phyloP scores from a whole-genome alignment of 345 rosid species.

The Mallotus nudiflorus region DNA sequence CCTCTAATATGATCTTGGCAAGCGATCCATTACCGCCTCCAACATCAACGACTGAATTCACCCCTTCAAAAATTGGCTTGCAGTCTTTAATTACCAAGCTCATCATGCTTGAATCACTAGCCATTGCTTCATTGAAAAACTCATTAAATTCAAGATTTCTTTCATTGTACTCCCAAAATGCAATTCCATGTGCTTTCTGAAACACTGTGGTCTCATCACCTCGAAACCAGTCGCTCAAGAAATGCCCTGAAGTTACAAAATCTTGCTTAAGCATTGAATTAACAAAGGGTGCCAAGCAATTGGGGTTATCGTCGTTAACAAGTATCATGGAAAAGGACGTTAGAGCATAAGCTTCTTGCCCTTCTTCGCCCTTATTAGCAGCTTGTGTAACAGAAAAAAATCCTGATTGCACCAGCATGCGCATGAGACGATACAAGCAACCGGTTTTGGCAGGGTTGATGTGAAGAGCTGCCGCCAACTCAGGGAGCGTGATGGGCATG shows the following conservation, averaged over 20 bases:
- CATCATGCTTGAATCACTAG: conserved; percentile 22
- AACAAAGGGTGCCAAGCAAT: conserved; percentile 36
- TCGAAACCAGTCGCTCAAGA: conserved; percentile 20
- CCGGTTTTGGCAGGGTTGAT: conserved; percentile 31
- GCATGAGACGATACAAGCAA: conserved; percentile 40
- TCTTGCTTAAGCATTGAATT: conserved; percentile 13
- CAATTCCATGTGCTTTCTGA: conserved; percentile 15
- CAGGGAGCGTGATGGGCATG: conserved; percentile 40
- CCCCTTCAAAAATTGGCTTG: conserved; percentile 14
- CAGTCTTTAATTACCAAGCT: conserved; percentile 12
- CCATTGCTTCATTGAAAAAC: conserved; percentile 28
- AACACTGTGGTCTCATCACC: conserved; percentile 19
- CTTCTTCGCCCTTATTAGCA: neutral
- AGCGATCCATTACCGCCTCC: conserved; percentile 29
- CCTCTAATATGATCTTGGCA: conserved; percentile 16
- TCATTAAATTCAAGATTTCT: conserved; percentile 12
- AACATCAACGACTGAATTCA: conserved; percentile 26
- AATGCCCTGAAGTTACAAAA: conserved; percentile 13
- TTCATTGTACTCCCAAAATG: conserved; percentile 18
- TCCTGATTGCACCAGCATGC: conserved; percentile 38
- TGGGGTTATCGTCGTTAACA: conserved; percentile 31
- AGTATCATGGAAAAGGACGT: conserved; percentile 43
- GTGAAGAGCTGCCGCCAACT: conserved; percentile 35
- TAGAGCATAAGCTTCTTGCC: conserved; percentile 33
- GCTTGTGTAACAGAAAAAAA: conserved; percentile 30